A percentile compares a stretch with the other conserved stretches of the same genome.
phyloP scores from a whole-genome alignment of 2,329 filamentous ascomycete genomes.

The Camptophora hylomeconis region DNA sequence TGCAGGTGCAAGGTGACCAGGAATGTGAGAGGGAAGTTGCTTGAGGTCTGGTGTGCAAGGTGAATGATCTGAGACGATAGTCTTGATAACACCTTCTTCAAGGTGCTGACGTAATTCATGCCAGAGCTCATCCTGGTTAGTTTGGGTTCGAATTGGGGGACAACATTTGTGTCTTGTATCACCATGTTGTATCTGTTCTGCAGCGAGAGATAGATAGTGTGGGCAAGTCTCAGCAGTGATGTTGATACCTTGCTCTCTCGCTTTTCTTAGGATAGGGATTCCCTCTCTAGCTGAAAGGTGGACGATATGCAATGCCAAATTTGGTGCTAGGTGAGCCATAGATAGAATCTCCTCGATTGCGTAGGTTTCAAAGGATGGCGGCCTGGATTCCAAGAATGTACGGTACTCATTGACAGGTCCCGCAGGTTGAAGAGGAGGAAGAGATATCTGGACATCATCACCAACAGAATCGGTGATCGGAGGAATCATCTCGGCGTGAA shows the following conservation, averaged over 20 bases:
- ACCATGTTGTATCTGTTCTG: constrained; percentile 68
- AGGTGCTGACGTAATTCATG: constrained; percentile 52
- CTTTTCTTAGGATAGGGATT: constrained; percentile 65
- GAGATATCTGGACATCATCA: constrained; percentile 58
- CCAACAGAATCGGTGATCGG: constrained; percentile 67
- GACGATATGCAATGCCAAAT: constrained; percentile 81
- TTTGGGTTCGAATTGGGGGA: constrained; percentile 69
- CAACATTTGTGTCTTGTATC: constrained; percentile 94
- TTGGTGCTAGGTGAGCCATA: constrained; percentile 65
- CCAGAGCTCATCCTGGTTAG: constrained; percentile 81
- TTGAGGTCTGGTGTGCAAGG: constrained; percentile 94
- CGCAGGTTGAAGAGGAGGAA: constrained; percentile 55
- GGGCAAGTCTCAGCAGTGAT: constrained; percentile 94
- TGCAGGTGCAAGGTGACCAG: constrained; percentile 28
- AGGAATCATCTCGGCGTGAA: constrained; percentile 98
- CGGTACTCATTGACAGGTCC: constrained; percentile 67
- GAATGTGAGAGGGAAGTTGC: constrained; percentile 62
- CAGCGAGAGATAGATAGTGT: constrained; percentile 77
- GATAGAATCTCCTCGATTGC: constrained; percentile 79
- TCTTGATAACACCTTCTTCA: constrained; percentile 68
- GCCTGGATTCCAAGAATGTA: constrained; percentile 84
- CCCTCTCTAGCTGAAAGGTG: constrained; percentile 82
- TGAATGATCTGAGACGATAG: constrained; percentile 88
- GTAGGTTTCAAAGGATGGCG: constrained; percentile 79
- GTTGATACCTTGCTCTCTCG: constrained; percentile 59